Conservation (phyloP, 805 yeast genomes). For the Wickerhamiella qilinensis region DNA sequence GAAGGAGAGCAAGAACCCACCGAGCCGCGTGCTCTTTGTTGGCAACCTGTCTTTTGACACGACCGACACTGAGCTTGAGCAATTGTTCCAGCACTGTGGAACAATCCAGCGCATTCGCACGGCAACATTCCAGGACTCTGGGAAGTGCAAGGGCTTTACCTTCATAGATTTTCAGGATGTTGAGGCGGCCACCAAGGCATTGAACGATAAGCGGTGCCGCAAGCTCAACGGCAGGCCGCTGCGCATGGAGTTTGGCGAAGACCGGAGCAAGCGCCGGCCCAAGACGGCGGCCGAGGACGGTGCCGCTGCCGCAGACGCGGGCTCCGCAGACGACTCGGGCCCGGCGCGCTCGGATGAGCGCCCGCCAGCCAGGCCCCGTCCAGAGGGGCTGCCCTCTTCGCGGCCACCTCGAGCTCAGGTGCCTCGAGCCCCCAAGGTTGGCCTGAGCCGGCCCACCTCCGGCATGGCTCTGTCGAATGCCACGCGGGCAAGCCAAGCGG, state of each 20-base stretch:
- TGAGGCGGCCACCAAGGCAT: constrained; percentile 68
- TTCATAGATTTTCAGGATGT: constrained; percentile 74
- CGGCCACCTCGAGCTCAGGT: no score
- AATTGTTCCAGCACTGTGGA: constrained; percentile 84
- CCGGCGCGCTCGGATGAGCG: no score
- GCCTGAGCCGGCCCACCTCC: constrained; percentile 23
- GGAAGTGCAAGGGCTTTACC: constrained; percentile 94
- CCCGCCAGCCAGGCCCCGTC: no score
- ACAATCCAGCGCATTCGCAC: constrained; percentile 70
- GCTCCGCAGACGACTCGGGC: neutral
- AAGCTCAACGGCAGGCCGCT: constrained; percentile 56
- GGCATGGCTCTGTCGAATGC: constrained; percentile 81
- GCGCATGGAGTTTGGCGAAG: constrained; percentile 89
- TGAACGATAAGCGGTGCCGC: constrained; percentile 52
- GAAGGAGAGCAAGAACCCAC: constrained; percentile 50
- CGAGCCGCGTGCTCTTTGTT: constrained; percentile 75
- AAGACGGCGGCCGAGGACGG: neutral
- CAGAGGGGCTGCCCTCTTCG: no score
- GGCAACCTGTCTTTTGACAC: constrained; percentile 91
- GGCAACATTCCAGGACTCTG: constrained; percentile 96
- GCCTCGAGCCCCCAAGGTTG: neutral
- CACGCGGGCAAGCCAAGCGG: constrained; percentile 76
- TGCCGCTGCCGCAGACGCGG: neutral
- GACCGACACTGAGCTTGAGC: constrained; percentile 57
- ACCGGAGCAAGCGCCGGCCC: constrained; percentile 54